phyloP scores from a whole-genome alignment of 257 asterid genomes.

The Nicotiana knightiana region DNA sequence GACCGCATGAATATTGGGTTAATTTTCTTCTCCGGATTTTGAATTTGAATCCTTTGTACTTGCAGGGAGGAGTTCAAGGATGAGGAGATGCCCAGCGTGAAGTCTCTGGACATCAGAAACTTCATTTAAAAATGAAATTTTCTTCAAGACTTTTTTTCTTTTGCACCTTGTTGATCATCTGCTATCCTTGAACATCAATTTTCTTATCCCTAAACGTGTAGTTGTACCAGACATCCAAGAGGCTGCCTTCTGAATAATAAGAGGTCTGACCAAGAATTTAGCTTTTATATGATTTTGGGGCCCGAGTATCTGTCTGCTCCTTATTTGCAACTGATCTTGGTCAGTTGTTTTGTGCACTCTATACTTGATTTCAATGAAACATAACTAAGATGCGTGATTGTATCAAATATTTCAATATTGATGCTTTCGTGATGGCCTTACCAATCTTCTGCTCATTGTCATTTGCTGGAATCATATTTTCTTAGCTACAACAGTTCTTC shows the following conservation, averaged over 20 bases:
- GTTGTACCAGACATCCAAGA: neutral
- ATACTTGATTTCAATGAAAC: neutral
- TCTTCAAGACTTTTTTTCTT: slow-evolving; percentile 11
- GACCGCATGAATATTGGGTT: neutral
- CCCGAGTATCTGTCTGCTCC: too few relatives aligned
- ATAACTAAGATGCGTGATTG: neutral
- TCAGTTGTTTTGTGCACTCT: slow-evolving; percentile 10
- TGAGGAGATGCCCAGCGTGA: slow-evolving; percentile 70
- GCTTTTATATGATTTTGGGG: neutral
- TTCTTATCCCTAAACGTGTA: neutral
- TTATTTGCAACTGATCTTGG: neutral
- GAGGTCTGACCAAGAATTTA: slow-evolving; percentile 8
- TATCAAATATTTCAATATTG: neutral
- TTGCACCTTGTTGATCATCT: slow-evolving; percentile 7
- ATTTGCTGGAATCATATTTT: neutral
- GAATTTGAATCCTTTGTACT: slow-evolving; percentile 3
- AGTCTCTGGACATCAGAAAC: slow-evolving; percentile 82
- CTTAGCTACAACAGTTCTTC: neutral
- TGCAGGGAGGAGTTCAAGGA: slow-evolving; percentile 88
- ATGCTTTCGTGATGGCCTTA: neutral
- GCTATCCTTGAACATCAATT: neutral
- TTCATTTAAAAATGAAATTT: slow-evolving; percentile 38
- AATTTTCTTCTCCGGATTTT: neutral
- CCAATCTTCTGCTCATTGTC: neutral
- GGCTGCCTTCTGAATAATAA: slow-evolving; percentile 7